Conservation (phyloP, 2,329 filamentous ascomycete species). For the Didymella segeticola region DNA sequence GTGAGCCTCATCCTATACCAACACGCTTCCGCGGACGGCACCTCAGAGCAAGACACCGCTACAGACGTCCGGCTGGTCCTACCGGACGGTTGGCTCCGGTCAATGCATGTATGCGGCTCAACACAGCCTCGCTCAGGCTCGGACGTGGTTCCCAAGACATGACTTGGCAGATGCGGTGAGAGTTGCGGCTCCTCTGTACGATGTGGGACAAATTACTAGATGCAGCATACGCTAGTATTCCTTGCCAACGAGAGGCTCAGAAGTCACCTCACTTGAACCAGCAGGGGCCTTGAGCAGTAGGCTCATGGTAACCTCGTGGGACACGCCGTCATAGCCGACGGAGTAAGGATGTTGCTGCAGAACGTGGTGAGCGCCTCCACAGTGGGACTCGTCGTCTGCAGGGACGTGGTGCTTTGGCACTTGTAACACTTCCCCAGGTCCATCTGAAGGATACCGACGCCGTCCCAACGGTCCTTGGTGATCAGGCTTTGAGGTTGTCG, state of each 20-base stretch:
- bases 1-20: constrained; percentile 7
- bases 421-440: constrained; percentile 4
- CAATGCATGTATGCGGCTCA: constrained; percentile 13
- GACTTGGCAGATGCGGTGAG: constrained; percentile 21
- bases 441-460: neutral
- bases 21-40: constrained; percentile 9
- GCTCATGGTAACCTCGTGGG: constrained; percentile 1
- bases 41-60: neutral
- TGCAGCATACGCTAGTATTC: constrained; percentile 6
- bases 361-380: constrained; percentile 1
- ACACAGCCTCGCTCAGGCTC: neutral
- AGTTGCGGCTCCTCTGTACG: constrained; percentile 14
- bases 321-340: constrained; percentile 15
- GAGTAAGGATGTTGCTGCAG: constrained; percentile 10
- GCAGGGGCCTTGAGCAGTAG: constrained; percentile 4
- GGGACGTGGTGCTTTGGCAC: constrained; percentile 7
- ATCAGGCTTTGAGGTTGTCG: constrained; percentile 2
- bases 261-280: neutral
- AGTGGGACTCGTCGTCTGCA: constrained; percentile 16
- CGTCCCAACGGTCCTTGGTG: constrained; percentile 8
- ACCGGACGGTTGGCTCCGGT: constrained; percentile 11
- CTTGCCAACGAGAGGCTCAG: constrained; percentile 13
- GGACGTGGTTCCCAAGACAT: constrained; percentile 12
- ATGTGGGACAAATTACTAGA: constrained; percentile 14
- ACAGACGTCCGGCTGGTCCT: constrained; percentile 1